Evolutionary conservation across 495 filamentous ascomycete species (phyloP), one percentile per base, ranked within the genome.

Genomic region (Penicillium coprophilum): DNA sequence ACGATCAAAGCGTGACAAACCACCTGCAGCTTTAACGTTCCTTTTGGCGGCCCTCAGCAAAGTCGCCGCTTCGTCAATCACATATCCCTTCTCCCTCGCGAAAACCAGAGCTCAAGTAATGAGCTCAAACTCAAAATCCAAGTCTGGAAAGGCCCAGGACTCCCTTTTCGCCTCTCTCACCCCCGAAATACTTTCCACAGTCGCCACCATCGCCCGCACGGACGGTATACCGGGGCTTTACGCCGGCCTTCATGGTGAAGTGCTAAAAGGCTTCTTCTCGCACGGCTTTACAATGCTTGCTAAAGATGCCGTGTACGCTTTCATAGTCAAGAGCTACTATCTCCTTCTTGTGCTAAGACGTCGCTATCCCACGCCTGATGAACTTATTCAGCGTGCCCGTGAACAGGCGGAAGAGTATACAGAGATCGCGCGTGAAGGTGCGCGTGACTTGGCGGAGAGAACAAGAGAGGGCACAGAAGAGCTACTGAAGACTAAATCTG

Each of bases 201-300:
- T 92, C 23, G 66, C 82, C 2, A 70, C 77, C 4, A 91, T 93
- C 48, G 82, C 82, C 24, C 75, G 74, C 24, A 76, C 72, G 0
- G 89, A 96, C 54, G 92, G 92, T 1, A 56, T 87, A 8, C 61
- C 65, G 3, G 87, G 83, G 0, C 69, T 97, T 27, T 97, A 96
- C 64, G 83, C 88, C 19, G 93, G 92, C 12, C 71, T 96, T 0
- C 73, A 73, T 6, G 89, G 83, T 9, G 90, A 96, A 73, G 71
- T 96, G 34, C 63, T 93, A 6, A 94, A 90, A 65, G 89, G 88
- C 0, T 96, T 96, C 67, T 86, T 96, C 67, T 85, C 83, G 12
- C 90, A 96, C 61, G 92, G 91, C 1, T 82, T 90, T 24, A 91
- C 91, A n/a, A 96, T 96, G 90, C 71, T 95, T 46, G 82, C 89